Percentiles rank a stretch among this genome's conserved stretches.
phyloP scores from a whole-genome alignment of 1,284 basidiomycete species.

The Trichosporon sp. region DNA sequence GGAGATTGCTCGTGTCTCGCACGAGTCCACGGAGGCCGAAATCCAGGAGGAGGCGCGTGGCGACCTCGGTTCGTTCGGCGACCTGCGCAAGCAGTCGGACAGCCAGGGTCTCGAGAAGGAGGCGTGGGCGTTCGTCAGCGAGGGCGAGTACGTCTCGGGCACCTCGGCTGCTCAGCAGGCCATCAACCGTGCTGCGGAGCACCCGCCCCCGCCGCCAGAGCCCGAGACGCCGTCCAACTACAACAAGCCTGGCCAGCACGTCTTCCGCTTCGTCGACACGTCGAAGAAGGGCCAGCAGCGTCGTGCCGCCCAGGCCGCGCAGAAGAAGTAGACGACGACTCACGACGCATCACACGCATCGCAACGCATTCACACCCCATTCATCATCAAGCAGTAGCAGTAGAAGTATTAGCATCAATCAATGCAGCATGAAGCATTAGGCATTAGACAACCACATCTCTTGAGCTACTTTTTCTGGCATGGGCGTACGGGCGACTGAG shows the following conservation, averaged over 20 bases:
- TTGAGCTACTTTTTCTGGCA: not conserved
- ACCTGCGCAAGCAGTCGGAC: conserved; percentile 22
- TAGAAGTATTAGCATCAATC: conserved; percentile 12
- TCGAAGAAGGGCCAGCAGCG: conserved; percentile 21
- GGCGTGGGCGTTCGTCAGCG: conserved; percentile 50
- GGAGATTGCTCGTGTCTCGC: conserved; percentile 35
- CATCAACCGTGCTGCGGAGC: not conserved
- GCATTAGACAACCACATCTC: not conserved
- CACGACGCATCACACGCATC: not conserved
- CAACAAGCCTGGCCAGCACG: conserved; percentile 21
- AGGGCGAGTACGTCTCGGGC: conserved; percentile 35
- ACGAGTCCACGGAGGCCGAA: conserved; percentile 45
- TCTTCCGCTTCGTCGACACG: conserved; percentile 36
- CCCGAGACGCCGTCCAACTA: conserved; percentile 12
- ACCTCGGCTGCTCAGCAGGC: conserved; percentile 9
- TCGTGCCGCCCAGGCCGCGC: not conserved
- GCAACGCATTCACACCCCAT: conserved; percentile 5
- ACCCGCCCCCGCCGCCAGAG: not conserved
- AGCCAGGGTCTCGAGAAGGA: conserved; percentile 41
- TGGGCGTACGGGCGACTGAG: not conserved
- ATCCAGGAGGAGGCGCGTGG: conserved; percentile 48
- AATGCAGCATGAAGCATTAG: conserved; percentile 19
- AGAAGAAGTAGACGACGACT: conserved; percentile 20
- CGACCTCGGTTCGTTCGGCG: conserved; percentile 44
- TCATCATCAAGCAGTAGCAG: conserved; percentile 15